Evolutionary conservation across 2,329 filamentous ascomycete genomes (phyloP).

Genomic region (Penicillium sp.): DNA sequence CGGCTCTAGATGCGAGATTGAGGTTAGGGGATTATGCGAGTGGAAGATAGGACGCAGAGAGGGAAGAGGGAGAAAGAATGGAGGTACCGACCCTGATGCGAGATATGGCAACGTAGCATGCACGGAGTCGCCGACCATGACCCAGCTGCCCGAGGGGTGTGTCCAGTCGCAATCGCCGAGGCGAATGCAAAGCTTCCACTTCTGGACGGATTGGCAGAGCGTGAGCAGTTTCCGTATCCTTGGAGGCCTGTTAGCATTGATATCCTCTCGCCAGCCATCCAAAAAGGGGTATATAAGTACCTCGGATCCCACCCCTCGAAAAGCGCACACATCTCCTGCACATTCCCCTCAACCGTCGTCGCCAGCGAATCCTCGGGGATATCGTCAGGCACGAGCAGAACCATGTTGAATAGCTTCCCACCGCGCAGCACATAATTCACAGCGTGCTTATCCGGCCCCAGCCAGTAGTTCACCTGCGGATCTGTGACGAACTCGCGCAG

Average conservation of each 20-base stretch:
- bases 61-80: background rate
- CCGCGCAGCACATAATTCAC: conserved; percentile 65
- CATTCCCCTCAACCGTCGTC: conserved; percentile 54
- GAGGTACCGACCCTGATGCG: conserved; percentile 49
- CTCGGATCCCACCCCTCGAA: conserved; percentile 64
- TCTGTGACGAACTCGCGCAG: conserved; percentile 51
- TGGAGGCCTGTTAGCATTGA: background rate
- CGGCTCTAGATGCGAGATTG: conserved; percentile 47
- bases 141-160: conserved; percentile 60
- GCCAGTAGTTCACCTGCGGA: conserved; percentile 60
- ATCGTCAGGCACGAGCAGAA: conserved; percentile 68
- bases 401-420: conserved; percentile 55
- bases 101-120: conserved; percentile 70
- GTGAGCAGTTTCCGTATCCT: conserved; percentile 60
- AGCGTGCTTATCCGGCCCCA: conserved; percentile 57
- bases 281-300: conserved; percentile 19
- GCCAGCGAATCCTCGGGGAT: conserved; percentile 58
- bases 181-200: conserved; percentile 66
- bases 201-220: conserved; percentile 63
- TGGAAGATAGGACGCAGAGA: background rate
- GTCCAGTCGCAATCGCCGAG: conserved; percentile 62
- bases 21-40: background rate
- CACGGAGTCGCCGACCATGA: conserved; percentile 66
- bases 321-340: conserved; percentile 59
- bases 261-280: background rate